Evolutionary conservation across 1,284 basidiomycete genomes (phyloP), one percentile per base, ranked within the genome.

Genomic region (Leccinum cinnamomeum): DNA sequence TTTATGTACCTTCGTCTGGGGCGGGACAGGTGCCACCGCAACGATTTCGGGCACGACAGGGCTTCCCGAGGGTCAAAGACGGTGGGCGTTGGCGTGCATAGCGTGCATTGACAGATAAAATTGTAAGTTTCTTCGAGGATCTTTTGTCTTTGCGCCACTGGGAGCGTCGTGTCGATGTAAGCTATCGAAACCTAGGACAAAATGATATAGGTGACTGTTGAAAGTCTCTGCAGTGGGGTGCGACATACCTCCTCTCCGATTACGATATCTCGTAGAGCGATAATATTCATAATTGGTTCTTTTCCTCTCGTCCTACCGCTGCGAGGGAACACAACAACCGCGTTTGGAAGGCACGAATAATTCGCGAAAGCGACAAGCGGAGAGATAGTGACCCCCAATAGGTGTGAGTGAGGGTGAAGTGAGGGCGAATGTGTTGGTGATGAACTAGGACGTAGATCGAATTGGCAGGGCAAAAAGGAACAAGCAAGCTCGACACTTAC

Each of bases 301-400:
- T 81, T 76, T 35, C 68, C 69, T 4, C 72, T 66, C 61, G 41
- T 71, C 64, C 41, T 71, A 67, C 81, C 69, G 28, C 78, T 64
- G 14, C 83, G 79, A 44, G 96, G 95, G 72, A 96, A 98, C 1
- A 98, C 93, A 30, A 96, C 84, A 28, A 90, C 92, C 0, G 91
- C 93, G 68, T 97, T 97, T 0, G 96, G 95, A 23, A 85, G 82
- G 71, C 96, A 98, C 0, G 94, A 92, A 72, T 98, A 96, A 70
- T 98, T 98, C 67, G 92, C 83, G 35, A 98, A 81, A 0, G 95
- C 94, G 10, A 89, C 79, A 0, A 85, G 68, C 0, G 95, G 94
- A 0, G 92, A 91, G 28, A 96, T 82, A 33, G 88, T 86, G 2
- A 90, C 86, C 14, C 96, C 96, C 33, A 51, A 98, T 81, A 0